These are phyloP conservation scores for Talinum fruticosum DNA, from an alignment of 148 eudicot genomes.

Conservation along the genomic window DNA sequence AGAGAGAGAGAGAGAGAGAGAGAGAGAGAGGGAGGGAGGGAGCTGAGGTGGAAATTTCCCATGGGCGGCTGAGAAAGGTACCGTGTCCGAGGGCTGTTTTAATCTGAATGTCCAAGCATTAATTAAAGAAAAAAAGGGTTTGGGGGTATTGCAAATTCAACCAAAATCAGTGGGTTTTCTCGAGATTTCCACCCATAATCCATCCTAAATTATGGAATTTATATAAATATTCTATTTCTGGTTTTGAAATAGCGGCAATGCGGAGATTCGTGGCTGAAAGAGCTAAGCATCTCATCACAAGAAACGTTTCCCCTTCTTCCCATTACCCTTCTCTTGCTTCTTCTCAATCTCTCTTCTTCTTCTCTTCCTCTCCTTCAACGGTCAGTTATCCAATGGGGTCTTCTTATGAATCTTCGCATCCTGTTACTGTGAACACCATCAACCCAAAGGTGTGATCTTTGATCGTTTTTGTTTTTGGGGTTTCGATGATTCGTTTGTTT, in stretches of 20 bases:
- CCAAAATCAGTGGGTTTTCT: conserved; percentile 6
- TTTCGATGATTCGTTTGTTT: conserved; percentile 16
- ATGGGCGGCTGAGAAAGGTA: conserved; percentile 11
- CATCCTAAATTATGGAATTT: neutral
- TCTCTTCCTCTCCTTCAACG: conserved; percentile 15
- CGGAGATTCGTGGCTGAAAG: conserved; percentile 54
- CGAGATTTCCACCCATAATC: neutral
- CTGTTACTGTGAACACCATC: conserved; percentile 39
- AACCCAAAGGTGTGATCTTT: conserved; percentile 57
- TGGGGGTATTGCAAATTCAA: neutral
- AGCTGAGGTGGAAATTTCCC: conserved; percentile 2
- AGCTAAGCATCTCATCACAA: conserved; percentile 31
- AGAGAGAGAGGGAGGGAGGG: neutral
- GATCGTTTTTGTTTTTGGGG: neutral
- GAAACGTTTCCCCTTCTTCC: neutral
- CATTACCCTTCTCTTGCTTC: conserved; percentile 15
- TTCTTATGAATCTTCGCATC: conserved; percentile 27
- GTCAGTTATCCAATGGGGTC: conserved; percentile 33
- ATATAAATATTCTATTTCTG: neutral
- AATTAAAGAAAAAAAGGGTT: too few relatives aligned
- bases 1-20: neutral
- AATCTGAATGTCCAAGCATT: neutral
- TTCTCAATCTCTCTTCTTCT: conserved; percentile 23
- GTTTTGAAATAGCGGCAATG: conserved; percentile 27
- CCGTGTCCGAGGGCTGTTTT: neutral